Evolutionary conservation across 2,329 filamentous ascomycete genomes (phyloP), one percentile per base, ranked within the genome.

Genomic region (Aspergillus ochraceus): DNA sequence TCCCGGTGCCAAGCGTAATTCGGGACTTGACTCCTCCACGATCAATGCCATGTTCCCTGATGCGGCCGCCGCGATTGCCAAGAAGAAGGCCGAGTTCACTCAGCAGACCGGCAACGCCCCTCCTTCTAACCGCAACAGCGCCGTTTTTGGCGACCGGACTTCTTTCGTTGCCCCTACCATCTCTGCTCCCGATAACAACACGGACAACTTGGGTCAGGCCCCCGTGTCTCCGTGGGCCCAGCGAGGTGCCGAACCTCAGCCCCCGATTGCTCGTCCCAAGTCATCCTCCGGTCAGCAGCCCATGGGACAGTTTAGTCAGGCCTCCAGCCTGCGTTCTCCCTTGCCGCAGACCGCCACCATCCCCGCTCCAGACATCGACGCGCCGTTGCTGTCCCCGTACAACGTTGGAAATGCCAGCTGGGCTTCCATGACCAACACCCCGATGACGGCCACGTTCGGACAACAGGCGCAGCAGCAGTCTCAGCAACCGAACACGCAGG

Each of bases 21-120:
- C 95, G 50, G 92, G 90, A n/a, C 87, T 99, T 58, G 94, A 98
- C 74, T 85, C 91, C 5, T 92, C 89, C 32, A 96, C 92, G 24
- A 97, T 99, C 78, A 97, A 97, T 77, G 92, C 92, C 70, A 98
- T 99, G 95, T 99, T 99, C 76, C 95, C 95, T 6, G 95, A 99
- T 80, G 95, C 95, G 49, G 95, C 95, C 14, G 94, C 94, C 47
- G 95, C 95, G n/a, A 98, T 99, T 75, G 94, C 94, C 26, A 96
- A 95, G 62, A 94, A 99, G 77, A 97, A 97, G 81, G 94, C 93
- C 60, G 96, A 97, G 75, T 98, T 96, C 73, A 96, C 93, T 19
- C 93, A 97, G 76, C 91, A 96, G 74, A 97, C 93, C 4, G 95
- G 94, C 60, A 92, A 93, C 65, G 88, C 89, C 22, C 92, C 93